phyloP scores from a whole-genome alignment of 2,329 filamentous ascomycete genomes.

The Aspergillus sp. region DNA sequence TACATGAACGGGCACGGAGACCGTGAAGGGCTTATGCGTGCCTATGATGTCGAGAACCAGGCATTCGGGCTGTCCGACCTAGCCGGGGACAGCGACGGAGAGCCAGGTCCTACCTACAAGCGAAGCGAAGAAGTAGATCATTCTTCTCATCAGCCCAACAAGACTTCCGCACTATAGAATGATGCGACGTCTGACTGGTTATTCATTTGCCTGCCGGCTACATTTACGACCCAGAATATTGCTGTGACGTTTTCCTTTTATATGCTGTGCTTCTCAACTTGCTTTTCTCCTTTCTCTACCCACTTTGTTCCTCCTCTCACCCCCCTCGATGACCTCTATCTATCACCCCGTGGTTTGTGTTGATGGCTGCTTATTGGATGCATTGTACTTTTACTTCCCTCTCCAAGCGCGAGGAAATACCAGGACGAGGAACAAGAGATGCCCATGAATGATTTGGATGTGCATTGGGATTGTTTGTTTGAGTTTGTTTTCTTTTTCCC shows the following conservation, averaged over 20 bases:
- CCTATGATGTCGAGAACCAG: constrained; percentile 81
- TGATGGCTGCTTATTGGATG: constrained; percentile 16
- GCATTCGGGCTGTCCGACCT: constrained; percentile 78
- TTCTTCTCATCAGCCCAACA: constrained; percentile 32
- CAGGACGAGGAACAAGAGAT: constrained; percentile 20
- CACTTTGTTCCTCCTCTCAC: constrained; percentile 5
- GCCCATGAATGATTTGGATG: constrained; percentile 22
- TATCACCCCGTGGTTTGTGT: neutral
- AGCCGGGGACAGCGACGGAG: constrained; percentile 70
- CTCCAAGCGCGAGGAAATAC: constrained; percentile 18
- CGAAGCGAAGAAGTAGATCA: constrained; percentile 29
- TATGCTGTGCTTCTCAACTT: constrained; percentile 16
- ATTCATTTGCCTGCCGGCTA: constrained; percentile 14
- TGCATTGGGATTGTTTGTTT: constrained; percentile 16
- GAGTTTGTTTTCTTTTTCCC: constrained; percentile 6
- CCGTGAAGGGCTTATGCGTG: constrained; percentile 79
- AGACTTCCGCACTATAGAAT: constrained; percentile 36
- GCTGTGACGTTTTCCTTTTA: constrained; percentile 26
- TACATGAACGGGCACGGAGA: constrained; percentile 63
- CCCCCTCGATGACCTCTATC: neutral
- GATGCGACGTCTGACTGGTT: constrained; percentile 13
- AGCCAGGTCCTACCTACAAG: constrained; percentile 40
- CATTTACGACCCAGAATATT: constrained; percentile 29
- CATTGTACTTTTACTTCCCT: constrained; percentile 29
- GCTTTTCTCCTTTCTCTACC: constrained; percentile 12